Evolutionary conservation across 139 green algal species (phyloP).

Genomic region (Haematococcus sp.): DNA sequence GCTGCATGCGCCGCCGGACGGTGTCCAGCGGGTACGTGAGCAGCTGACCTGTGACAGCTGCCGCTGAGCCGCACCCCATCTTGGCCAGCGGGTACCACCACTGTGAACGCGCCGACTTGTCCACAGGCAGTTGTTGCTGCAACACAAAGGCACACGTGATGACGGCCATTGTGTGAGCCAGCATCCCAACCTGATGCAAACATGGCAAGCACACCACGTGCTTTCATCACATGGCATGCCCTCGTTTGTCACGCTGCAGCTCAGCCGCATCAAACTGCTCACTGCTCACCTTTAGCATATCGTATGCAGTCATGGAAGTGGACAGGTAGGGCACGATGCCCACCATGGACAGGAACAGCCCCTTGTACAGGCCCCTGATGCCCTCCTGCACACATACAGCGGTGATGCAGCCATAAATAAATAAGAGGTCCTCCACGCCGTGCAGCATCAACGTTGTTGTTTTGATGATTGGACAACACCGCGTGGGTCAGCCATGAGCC

Average conservation of each 20-base stretch:
- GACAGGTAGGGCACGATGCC: slow-evolving; percentile 61
- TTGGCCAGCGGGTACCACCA: slow-evolving; percentile 61
- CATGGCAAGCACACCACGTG: too few relatives aligned
- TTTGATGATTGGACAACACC: too few relatives aligned
- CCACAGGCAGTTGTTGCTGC: slow-evolving; percentile 37
- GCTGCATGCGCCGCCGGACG: slow-evolving; percentile 59
- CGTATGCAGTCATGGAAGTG: slow-evolving; percentile 51
- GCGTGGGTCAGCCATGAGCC: too few relatives aligned
- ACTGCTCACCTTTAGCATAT: slow-evolving; percentile 39
- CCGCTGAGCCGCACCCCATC: slow-evolving; percentile 55
- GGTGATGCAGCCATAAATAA: too few relatives aligned
- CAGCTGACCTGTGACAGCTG: slow-evolving; percentile 50
- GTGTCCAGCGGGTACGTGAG: slow-evolving; percentile 66
- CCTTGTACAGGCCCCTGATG: slow-evolving; percentile 54
- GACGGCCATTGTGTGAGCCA: too few relatives aligned
- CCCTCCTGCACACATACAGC: slow-evolving; percentile 33
- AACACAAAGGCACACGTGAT: too few relatives aligned
- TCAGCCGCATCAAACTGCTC: neutral
- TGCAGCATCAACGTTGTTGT: neutral
- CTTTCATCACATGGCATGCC: too few relatives aligned
- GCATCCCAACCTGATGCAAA: too few relatives aligned
- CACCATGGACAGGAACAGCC: slow-evolving; percentile 42
- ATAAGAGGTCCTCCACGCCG: too few relatives aligned
- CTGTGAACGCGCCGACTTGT: slow-evolving; percentile 26
- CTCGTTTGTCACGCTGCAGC: too few relatives aligned